Evolutionary conservation across 164 flowering plant genomes (phyloP).

Genomic region (Cinnamomum micranthum): DNA sequence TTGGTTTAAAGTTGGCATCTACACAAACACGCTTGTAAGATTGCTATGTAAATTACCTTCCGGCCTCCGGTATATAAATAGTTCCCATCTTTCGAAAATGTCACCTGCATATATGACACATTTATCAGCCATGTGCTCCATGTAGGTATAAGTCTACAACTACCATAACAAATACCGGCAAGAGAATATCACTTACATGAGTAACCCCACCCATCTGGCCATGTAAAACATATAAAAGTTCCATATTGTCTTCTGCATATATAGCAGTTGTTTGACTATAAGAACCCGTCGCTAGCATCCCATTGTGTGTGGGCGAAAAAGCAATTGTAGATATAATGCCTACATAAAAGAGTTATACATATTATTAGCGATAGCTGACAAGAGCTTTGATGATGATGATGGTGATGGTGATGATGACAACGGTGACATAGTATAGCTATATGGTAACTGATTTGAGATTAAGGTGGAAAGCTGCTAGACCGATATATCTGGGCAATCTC

Average conservation of each 20-base stretch:
- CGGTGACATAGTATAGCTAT: too few relatives aligned
- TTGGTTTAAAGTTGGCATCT: neutral
- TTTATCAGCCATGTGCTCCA: constrained; percentile 5
- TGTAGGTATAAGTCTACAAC: neutral
- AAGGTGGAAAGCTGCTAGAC: too few relatives aligned
- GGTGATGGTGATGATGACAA: too few relatives aligned
- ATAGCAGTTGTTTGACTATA: constrained; percentile 83
- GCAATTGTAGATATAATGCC: constrained; percentile 87
- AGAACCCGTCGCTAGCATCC: constrained; percentile 88
- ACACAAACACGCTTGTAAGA: neutral
- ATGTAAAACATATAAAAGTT: constrained; percentile 77
- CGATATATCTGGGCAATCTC: too few relatives aligned
- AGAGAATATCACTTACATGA: constrained; percentile 25
- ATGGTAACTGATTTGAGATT: too few relatives aligned
- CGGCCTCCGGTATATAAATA: constrained; percentile 87
- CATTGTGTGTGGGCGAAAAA: constrained; percentile 67
- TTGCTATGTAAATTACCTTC: constrained; percentile 48
- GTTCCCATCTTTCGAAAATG: constrained; percentile 89
- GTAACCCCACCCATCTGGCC: constrained; percentile 98
- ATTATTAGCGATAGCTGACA: too few relatives aligned
- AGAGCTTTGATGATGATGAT: too few relatives aligned
- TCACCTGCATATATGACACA: constrained; percentile 45
- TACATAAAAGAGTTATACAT: constrained; percentile 16
- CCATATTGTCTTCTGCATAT: constrained; percentile 87
- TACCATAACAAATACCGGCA: neutral